Conservation (phyloP, 371 early-diverging fungal species). For the Capillidium rhysosporum region DNA sequence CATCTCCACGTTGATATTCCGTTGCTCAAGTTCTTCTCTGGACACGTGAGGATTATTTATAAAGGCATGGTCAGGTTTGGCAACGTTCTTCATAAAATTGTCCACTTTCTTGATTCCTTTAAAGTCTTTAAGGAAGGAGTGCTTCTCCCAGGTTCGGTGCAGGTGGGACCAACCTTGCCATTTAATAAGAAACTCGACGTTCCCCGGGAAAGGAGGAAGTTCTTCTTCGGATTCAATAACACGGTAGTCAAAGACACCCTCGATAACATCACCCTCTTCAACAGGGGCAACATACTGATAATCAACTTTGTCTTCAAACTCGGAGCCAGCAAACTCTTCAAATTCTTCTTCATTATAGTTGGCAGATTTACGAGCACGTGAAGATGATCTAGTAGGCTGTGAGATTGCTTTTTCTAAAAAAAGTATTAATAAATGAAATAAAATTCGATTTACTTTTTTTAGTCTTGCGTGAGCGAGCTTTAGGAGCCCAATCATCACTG, state of each 20-base stretch:
- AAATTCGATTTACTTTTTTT: too few relatives aligned
- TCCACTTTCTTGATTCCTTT: slow-evolving; percentile 83
- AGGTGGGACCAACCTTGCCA: slow-evolving; percentile 84
- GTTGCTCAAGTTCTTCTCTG: slow-evolving; percentile 71
- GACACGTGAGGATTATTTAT: slow-evolving; percentile 45
- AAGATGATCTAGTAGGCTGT: background rate
- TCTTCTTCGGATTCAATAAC: slow-evolving; percentile 9
- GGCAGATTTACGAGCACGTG: background rate
- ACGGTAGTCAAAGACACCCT: slow-evolving; percentile 33
- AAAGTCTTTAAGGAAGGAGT: slow-evolving; percentile 31
- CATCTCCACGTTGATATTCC: slow-evolving; percentile 61
- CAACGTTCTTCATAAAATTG: slow-evolving; percentile 53
- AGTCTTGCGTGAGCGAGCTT: background rate
- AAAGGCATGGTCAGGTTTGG: slow-evolving; percentile 34
- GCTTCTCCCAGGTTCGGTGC: slow-evolving; percentile 80
- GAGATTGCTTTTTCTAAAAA: background rate
- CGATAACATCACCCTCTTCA: slow-evolving; percentile 36
- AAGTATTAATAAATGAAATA: background rate
- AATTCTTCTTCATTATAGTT: slow-evolving; percentile 5
- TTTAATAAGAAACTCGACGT: slow-evolving; percentile 71
- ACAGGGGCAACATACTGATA: background rate
- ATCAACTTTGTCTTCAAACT: background rate
- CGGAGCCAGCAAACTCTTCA: background rate
- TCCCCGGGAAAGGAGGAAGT: slow-evolving; percentile 8
- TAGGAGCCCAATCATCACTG: slow-evolving; percentile 3